phyloP scores from a whole-genome alignment of 1,139 yeast genomes.

The Candida tetrigidarum region DNA sequence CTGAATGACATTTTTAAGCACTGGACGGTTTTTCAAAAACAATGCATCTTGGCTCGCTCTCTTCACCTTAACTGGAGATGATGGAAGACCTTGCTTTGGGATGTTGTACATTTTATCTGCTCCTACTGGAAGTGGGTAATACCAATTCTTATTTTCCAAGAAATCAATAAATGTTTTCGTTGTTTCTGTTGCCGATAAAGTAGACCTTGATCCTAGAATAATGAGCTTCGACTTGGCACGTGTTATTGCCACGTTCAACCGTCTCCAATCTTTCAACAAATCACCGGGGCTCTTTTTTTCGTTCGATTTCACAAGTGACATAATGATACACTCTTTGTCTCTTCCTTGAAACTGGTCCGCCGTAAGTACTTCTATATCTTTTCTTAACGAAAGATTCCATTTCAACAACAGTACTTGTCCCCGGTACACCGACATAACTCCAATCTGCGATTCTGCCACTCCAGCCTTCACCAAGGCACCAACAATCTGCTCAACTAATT shows the following conservation, averaged over 20 bases:
- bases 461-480: constrained; percentile 65
- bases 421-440: constrained; percentile 88
- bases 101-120: constrained; percentile 44
- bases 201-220: constrained; percentile 74
- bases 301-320: constrained; percentile 87
- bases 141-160: constrained; percentile 66
- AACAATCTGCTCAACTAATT: constrained; percentile 63
- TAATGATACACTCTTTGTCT: constrained; percentile 87
- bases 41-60: constrained; percentile 13
- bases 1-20: constrained; percentile 30
- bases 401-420: constrained; percentile 71
- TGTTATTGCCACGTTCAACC: constrained; percentile 93
- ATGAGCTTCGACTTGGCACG: constrained; percentile 85
- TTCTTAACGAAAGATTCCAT: constrained; percentile 40
- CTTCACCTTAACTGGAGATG: constrained; percentile 9
- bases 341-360: constrained; percentile 98
- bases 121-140: constrained; percentile 52
- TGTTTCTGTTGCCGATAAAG: constrained; percentile 59
- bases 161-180: constrained; percentile 66
- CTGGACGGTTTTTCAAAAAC: constrained; percentile 23
- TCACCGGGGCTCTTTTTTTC: constrained; percentile 72
- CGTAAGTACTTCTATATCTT: constrained; percentile 75
- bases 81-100: constrained; percentile 11
- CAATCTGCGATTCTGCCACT: constrained; percentile 61
- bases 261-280: constrained; percentile 82